Conservation (phyloP, 495 filamentous ascomycete genomes). For the Aspergillus heteromorphus region DNA sequence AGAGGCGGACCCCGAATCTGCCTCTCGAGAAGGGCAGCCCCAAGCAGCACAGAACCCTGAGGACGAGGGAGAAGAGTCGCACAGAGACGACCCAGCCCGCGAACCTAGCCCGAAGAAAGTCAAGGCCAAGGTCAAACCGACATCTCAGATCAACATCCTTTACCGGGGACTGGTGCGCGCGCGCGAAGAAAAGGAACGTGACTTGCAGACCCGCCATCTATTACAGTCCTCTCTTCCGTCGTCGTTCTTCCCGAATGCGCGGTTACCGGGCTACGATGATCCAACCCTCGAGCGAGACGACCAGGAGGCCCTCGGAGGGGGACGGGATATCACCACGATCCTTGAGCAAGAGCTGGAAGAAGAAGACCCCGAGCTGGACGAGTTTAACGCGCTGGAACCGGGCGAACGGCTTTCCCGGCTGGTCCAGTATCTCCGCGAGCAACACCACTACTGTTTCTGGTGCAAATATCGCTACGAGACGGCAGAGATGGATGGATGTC, state of each 20-base stretch:
- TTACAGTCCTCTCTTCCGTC: constrained; percentile 58
- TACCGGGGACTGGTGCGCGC: constrained; percentile 69
- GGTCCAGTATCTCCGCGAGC: constrained; percentile 61
- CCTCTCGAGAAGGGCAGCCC: neutral
- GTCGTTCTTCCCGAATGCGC: constrained; percentile 39
- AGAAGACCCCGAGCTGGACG: constrained; percentile 81
- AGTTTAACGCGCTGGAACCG: constrained; percentile 64
- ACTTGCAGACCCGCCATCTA: constrained; percentile 61
- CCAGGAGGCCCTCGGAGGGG: constrained; percentile 44
- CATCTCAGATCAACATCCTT: constrained; percentile 65
- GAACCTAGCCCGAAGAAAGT: constrained; percentile 8
- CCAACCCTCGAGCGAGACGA: constrained; percentile 52
- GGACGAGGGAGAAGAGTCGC: constrained; percentile 15
- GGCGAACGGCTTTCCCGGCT: constrained; percentile 60
- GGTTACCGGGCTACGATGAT: constrained; percentile 49
- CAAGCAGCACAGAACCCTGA: constrained; percentile 8
- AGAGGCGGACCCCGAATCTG: constrained; percentile 9
- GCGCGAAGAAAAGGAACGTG: constrained; percentile 64
- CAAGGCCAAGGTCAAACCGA: constrained; percentile 39
- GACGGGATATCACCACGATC: constrained; percentile 34
- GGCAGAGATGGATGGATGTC: constrained; percentile 77
- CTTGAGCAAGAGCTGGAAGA: constrained; percentile 70
- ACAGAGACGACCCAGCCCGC: constrained; percentile 12
- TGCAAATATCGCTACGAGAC: constrained; percentile 78
- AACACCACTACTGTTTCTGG: constrained; percentile 89